These are phyloP conservation scores for Nothopassalora personata DNA, from an alignment of 2,329 filamentous ascomycete genomes.

Conservation along the genomic window DNA sequence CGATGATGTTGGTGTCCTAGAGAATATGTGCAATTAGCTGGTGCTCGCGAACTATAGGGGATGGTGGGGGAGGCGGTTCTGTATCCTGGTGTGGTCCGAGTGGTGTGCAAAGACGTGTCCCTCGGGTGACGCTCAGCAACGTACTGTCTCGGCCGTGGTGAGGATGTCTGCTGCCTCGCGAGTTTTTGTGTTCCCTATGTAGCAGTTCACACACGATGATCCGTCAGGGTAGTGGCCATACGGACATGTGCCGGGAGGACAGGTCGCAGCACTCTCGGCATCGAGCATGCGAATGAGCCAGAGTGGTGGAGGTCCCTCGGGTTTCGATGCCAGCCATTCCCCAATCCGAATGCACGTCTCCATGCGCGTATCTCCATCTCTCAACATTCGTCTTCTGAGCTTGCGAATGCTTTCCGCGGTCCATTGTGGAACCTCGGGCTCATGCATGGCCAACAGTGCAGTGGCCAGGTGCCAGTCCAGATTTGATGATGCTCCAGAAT, in stretches of 20 bases:
- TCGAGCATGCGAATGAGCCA: neutral
- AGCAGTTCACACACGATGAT: no score
- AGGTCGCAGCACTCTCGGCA: neutral
- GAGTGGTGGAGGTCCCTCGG: neutral
- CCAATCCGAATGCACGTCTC: neutral
- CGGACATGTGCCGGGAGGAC: neutral
- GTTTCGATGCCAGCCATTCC: no score
- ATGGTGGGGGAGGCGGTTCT: neutral
- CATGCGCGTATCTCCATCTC: no score
- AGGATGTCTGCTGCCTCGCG: no score
- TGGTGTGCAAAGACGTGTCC: neutral
- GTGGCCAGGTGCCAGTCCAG: neutral
- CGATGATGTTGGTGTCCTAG: constrained; percentile 89
- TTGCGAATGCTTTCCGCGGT: no score
- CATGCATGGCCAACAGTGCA: neutral
- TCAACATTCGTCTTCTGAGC: no score
- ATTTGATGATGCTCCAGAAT: neutral
- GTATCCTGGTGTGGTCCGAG: neutral
- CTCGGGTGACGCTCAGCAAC: no score
- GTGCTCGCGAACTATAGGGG: neutral
- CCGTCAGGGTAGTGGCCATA: no score
- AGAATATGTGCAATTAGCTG: constrained; percentile 10
- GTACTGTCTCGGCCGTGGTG: no score
- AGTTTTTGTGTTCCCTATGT: no score
- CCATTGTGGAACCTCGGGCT: neutral